These are phyloP conservation scores for Collybiopsis luxurians DNA, from an alignment of 768 basidiomycete species.

Conservation along the genomic window DNA sequence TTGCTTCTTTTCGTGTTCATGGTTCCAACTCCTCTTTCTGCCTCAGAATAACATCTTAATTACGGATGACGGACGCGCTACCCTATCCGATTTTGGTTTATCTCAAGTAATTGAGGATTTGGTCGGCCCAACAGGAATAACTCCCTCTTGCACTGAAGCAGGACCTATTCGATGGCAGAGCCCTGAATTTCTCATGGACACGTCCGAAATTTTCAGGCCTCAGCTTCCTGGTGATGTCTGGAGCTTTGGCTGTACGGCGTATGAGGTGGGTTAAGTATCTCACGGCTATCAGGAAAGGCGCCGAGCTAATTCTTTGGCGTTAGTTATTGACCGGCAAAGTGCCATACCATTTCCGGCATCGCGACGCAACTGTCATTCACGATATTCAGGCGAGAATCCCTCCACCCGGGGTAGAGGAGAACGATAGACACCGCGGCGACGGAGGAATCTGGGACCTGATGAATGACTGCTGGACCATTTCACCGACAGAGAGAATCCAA, in stretches of 20 bases:
- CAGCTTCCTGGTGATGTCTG: constrained; percentile 28
- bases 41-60: constrained; percentile 44
- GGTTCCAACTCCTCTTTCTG: background rate
- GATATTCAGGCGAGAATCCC: constrained; percentile 17
- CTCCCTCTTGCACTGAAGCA: constrained; percentile 24
- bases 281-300: too few relatives aligned
- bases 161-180: constrained; percentile 33
- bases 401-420: constrained; percentile 16
- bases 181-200: constrained; percentile 29
- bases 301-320: too few relatives aligned
- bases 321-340: constrained; percentile 24
- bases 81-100: constrained; percentile 45
- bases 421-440: constrained; percentile 2
- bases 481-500: constrained; percentile 11
- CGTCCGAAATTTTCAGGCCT: constrained; percentile 19
- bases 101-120: constrained; percentile 30
- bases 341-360: constrained; percentile 22
- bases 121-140: constrained; percentile 22
- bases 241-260: constrained; percentile 34
- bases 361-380: constrained; percentile 24
- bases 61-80: constrained; percentile 36
- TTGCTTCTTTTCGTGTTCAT: background rate
- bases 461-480: constrained; percentile 16
- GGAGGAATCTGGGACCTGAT: constrained; percentile 10
- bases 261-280: constrained; percentile 21